Evolutionary conservation across 2,329 filamentous ascomycete genomes (phyloP).

Genomic region (Aspergillus novoparasiticus): DNA sequence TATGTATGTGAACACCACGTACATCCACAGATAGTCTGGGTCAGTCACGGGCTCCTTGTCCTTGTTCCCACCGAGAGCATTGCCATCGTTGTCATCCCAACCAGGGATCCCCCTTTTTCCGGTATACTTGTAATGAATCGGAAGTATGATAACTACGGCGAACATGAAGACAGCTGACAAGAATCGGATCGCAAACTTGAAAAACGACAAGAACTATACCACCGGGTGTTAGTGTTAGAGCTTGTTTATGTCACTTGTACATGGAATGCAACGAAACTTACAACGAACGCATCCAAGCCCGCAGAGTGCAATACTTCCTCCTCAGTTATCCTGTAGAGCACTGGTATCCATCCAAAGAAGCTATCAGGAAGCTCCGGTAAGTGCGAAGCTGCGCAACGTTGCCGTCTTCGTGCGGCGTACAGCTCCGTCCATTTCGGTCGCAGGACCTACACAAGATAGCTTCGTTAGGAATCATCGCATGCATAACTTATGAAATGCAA

Average conservation of each 20-base stretch:
- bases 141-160: conserved; percentile 76
- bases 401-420: conserved; percentile 84
- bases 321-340: conserved; percentile 80
- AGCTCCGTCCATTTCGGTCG: conserved; percentile 89
- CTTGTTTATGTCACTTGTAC: background rate
- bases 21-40: conserved; percentile 79
- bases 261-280: conserved; percentile 45
- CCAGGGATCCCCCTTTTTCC: conserved; percentile 45
- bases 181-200: conserved; percentile 90
- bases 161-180: conserved; percentile 80
- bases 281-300: conserved; percentile 91
- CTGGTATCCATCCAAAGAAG: conserved; percentile 91
- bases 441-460: conserved; percentile 60
- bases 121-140: conserved; percentile 74
- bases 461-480: conserved; percentile 14
- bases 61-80: conserved; percentile 29
- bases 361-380: conserved; percentile 80
- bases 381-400: conserved; percentile 63
- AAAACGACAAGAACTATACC: conserved; percentile 79
- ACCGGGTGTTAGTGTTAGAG: background rate
- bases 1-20: conserved; percentile 90
- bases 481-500: background rate
- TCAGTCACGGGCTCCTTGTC: conserved; percentile 37
- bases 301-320: conserved; percentile 87
- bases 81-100: conserved; percentile 38